Evolutionary conservation across 257 asterid species (phyloP), one percentile per base, ranked within the genome.

Genomic region (Anisodus acutangulus): DNA sequence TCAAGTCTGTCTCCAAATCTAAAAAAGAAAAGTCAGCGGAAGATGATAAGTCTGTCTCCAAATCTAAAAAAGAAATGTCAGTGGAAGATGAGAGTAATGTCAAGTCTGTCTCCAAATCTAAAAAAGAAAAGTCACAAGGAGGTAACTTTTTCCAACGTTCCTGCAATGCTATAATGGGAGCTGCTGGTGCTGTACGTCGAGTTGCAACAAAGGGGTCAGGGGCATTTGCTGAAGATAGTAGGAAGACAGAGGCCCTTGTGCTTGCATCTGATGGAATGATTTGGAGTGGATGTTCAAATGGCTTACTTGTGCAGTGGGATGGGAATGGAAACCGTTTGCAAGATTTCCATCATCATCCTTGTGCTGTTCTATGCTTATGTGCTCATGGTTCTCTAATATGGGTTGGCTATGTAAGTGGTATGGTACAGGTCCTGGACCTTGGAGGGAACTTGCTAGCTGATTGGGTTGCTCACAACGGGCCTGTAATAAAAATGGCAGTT

Each of bases 111-210:
- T 4, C 45, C 45, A 41, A 41, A 41, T 41, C 45, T 41, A 41
- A 41, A 41, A 41, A 41, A 6, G 45, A 97, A 83, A 97, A 95
- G 86, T 88, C 98, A 8, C 97, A 93, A 84, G 93, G 91, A 85
- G 55, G 60, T 62, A 80, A 92, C 86, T 97, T 97, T 82, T 81
- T 97, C 87, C 99, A 97, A 80, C 86, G 98, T 22, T 97, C 99
- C 1, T 93, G 99, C 26, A 97, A 93, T 82, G 99, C 98, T 41
- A 88, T 97, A 43, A 85, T 93, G 91, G 98, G 99, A n/a, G 99
- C 99, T 54, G 99, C 99, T 4, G 99, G 91, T 90, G 99, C 99
- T 39, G 98, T 97, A 63, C 92, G 98, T 6, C 90, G 99, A 80
- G 99, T 90, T 84, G 98, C 98, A 70, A 80, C 92, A 9, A 94